phyloP scores from a whole-genome alignment of 495 filamentous ascomycete species.

The Podospora tetraspora region DNA sequence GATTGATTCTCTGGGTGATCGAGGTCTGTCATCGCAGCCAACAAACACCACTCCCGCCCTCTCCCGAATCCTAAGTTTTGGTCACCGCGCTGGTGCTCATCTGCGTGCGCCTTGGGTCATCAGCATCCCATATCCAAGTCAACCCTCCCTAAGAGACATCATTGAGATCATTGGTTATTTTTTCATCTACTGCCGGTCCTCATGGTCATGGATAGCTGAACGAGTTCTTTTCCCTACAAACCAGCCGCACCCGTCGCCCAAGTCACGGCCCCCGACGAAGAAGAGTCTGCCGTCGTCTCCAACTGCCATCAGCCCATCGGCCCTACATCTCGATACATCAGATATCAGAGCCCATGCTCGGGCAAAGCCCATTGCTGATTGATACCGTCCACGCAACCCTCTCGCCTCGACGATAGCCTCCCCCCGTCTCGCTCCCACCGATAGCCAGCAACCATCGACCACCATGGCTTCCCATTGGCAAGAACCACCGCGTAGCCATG shows the following conservation, averaged over 20 bases:
- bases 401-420: not conserved
- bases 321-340: not conserved
- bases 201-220: not conserved
- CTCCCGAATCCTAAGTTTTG: not conserved
- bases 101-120: not conserved
- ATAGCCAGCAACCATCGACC: not conserved
- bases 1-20: not conserved
- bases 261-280: too few species aligned
- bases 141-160: not conserved
- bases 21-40: not conserved
- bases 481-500: conserved; percentile 2
- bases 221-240: not conserved
- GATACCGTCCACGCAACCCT: not conserved
- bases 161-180: not conserved
- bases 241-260: not conserved
- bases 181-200: not conserved
- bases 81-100: not conserved
- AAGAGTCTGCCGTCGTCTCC: not conserved
- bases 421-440: not conserved
- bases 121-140: not conserved
- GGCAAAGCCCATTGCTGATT: not conserved
- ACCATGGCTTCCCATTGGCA: not conserved
- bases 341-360: not conserved
- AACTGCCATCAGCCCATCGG: not conserved
- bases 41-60: not conserved